Base-by-base conservation (phyloP, 352 stramenopile genomes). In the Phytopythium chamaehyphon region DNA sequence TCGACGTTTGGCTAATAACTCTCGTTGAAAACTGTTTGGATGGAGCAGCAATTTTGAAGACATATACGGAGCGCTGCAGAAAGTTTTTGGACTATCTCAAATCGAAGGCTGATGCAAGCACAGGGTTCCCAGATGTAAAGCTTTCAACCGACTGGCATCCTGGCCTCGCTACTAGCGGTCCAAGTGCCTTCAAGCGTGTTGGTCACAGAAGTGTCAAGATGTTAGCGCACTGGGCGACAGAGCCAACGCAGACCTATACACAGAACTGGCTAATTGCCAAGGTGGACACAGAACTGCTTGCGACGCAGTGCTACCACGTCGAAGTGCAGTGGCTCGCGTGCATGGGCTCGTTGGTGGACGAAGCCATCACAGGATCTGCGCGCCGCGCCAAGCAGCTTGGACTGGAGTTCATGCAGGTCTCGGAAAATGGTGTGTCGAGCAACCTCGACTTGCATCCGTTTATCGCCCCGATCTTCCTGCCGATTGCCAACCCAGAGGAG, bases 241-340 rank as follows among this genome's bases (percentile, higher is more conserved):
- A 51, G 28, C 61, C 76, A 8, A 76, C 62, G 23, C 79, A 94
- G 51, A 71, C 73, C 15, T 71, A 83, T 16, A 82, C 68, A 31
- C 83, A 93, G 60, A 90, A 93, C 48, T 93, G 83, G 83, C 59
- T 93, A 26, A 85, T 89, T 47, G 66, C 69, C 21, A 80, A 83
- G 44, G 65, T 89, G n/a, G 83, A 93, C 52, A 88, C 71, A 35
- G 83, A 91, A 38, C 58, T 90, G 21, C 43, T 79, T 44, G 54
- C 66, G 9, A 77, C 76, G 40, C 80, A 88, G 54, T 89, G 78
- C 62, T 94, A 81, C 48, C 83, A 94, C 71, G 54, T 94, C 1
- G 81, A 94, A 58, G 77, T 94, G 24, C 83, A 91, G 55, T 94
- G 83, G 83, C 73, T 91, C 23, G 81, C 90, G 58, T 94, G 83